Conservation (phyloP, 371 early-diverging fungal species). For the Encephalitozoon hellem region DNA sequence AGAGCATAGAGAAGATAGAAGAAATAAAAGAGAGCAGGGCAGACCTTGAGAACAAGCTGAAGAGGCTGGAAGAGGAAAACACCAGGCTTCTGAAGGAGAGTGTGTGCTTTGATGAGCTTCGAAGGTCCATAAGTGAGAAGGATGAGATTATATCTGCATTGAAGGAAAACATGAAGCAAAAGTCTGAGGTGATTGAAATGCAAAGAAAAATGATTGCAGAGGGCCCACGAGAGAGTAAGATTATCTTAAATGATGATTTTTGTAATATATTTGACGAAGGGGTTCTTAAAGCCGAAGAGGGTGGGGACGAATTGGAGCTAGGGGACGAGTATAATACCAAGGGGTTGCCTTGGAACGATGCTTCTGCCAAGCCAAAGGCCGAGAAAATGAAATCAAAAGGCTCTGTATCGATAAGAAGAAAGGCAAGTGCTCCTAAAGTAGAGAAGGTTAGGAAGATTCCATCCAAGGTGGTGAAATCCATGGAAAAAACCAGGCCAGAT, state of each 20-base stretch:
- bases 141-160: conserved; percentile 8
- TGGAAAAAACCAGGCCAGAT: neutral
- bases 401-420: neutral
- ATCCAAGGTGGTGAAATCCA: neutral
- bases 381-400: neutral
- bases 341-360: neutral
- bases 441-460: neutral
- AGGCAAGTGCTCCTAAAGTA: neutral
- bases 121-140: neutral
- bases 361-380: neutral
- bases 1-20: neutral
- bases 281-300: neutral
- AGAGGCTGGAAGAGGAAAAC: neutral
- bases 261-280: neutral
- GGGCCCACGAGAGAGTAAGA: neutral
- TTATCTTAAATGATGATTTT: neutral
- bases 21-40: neutral
- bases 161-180: conserved; percentile 7
- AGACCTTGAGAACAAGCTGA: neutral
- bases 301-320: neutral
- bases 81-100: neutral
- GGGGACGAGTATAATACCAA: neutral
- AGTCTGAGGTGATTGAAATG: conserved; percentile 6
- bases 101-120: neutral
- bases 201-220: neutral